A percentile compares a stretch with the other conserved stretches of the same genome.
Conservation (phyloP, 2,329 filamentous ascomycete genomes). For the Aspergillus hiratsukae region DNA sequence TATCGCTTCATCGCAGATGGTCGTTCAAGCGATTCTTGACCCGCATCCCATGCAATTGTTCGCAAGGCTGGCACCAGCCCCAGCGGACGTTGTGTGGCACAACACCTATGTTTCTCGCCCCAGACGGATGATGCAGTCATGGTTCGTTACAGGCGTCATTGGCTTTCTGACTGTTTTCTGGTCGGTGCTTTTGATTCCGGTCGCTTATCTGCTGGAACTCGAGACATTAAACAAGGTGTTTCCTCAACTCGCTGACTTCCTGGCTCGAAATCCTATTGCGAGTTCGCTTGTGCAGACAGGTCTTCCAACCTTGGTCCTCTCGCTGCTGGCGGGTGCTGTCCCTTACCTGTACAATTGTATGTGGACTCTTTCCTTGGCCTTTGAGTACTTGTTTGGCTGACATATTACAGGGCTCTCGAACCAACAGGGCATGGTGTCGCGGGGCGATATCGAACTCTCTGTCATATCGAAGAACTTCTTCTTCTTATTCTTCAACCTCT, state of each 20-base stretch:
- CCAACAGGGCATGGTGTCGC: slow-evolving; percentile 89
- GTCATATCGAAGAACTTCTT: slow-evolving; percentile 98
- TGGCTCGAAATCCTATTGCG: slow-evolving; percentile 65
- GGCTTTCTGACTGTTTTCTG: slow-evolving; percentile 80
- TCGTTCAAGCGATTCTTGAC: slow-evolving; percentile 89
- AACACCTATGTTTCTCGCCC: slow-evolving; percentile 82
- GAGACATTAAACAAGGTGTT: slow-evolving; percentile 72
- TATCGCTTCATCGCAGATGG: slow-evolving; percentile 88
- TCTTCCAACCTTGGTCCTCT: slow-evolving; percentile 77
- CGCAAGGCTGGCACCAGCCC: slow-evolving; percentile 80
- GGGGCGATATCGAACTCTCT: slow-evolving; percentile 89
- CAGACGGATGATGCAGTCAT: slow-evolving; percentile 70
- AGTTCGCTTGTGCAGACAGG: slow-evolving; percentile 80
- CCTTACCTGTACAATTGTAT: slow-evolving; percentile 90
- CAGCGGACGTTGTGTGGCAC: slow-evolving; percentile 88
- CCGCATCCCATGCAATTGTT: slow-evolving; percentile 80
- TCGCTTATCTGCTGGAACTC: slow-evolving; percentile 75
- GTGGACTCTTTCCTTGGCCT: slow-evolving; percentile 17
- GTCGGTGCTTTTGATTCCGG: slow-evolving; percentile 73
- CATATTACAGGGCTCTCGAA: slow-evolving; percentile 64
- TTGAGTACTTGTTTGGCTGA: slow-evolving; percentile 8
- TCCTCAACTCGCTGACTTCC: slow-evolving; percentile 62
- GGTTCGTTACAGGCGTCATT: slow-evolving; percentile 80
- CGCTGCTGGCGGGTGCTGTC: slow-evolving; percentile 80
- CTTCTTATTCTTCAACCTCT: slow-evolving; percentile 99